Evolutionary conservation across 2,329 filamentous ascomycete genomes (phyloP), one percentile per base, ranked within the genome.

Genomic region (Paraconiothyrium sp.): DNA sequence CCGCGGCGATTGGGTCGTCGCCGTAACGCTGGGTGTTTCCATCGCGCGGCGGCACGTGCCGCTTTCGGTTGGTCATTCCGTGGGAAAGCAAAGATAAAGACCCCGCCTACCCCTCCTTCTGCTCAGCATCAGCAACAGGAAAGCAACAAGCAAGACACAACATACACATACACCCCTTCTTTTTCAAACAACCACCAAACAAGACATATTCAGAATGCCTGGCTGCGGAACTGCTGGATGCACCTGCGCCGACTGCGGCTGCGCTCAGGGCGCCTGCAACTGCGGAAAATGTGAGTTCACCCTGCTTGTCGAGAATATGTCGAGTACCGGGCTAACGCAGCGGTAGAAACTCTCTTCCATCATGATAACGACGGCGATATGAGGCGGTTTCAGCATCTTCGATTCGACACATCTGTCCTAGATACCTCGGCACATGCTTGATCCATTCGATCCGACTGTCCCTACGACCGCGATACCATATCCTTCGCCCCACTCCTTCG

Each of bases 221-320:
- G 70, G 69, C 67, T 75, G 72, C 59, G 71, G 72, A 72, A 70
- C 67, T 55, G 62, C 65, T 34, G 65, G 68, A 46, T 75, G 72
- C 68, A 66, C 57, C 61, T 75, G 72, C 65, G 68, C 67, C 64
- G 66, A 71, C 61, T 75, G 72, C 65, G 64, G 65, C 58, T 75
- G 72, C 63, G 67, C 71, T 51, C 60, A 63, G 51, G 72, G 72
- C 39, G 65, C 70, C 56, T 75, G 72, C 70, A 69, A 67, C 65
- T 75, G 72, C 68, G 69, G 68, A 62, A 71, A 68, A 68, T 71
- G 64, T 66, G 27, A 41, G 64, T 54, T 6, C 14, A 13, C 11
- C 5, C 6, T 32, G 8, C 16, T 5, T 51, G 16, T 13, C 9
- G 20, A 20, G 20, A 20, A 20, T 20, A 16, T 32, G 8, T 20